A percentile compares a stretch with the other conserved stretches of the same genome.
phyloP scores from a whole-genome alignment of 768 basidiomycete genomes.

The Gymnopilus junonius region DNA sequence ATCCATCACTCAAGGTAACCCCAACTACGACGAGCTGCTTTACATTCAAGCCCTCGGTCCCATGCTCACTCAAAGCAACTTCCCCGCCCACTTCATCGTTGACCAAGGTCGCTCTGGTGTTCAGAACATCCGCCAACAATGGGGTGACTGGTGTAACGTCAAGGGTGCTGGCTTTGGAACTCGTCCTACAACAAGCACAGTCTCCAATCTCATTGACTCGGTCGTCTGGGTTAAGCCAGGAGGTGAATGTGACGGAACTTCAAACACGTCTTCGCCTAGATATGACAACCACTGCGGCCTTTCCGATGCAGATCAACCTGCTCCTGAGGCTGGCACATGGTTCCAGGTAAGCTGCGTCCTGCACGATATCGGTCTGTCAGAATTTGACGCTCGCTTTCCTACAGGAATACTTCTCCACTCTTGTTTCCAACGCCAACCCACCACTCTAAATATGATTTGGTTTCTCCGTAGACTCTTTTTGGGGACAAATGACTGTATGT shows the following conservation, averaged over 20 bases:
- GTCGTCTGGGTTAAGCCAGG: conserved; percentile 48
- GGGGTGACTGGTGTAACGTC: conserved; percentile 52
- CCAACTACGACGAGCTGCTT: conserved; percentile 64
- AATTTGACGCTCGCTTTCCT: not conserved
- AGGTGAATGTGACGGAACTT: conserved; percentile 44
- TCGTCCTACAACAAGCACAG: conserved; percentile 33
- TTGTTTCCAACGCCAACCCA: not conserved
- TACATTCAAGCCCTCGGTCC: conserved; percentile 67
- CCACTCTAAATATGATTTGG: not conserved
- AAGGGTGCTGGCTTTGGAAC: conserved; percentile 37
- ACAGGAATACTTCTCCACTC: not conserved
- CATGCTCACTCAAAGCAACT: conserved; percentile 44
- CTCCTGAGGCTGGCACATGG: conserved; percentile 42
- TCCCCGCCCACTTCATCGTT: conserved; percentile 66
- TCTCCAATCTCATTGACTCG: conserved; percentile 33
- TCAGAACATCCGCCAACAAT: conserved; percentile 60
- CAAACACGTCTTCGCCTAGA: conserved; percentile 32
- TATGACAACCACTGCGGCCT: conserved; percentile 34
- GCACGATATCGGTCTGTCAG: not conserved
- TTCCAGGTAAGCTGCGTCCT: conserved; percentile 19
- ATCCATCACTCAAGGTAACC: conserved; percentile 63
- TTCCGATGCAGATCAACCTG: conserved; percentile 30
- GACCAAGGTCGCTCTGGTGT: conserved; percentile 69
- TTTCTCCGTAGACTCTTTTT: not conserved
- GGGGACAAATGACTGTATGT: not conserved